These are phyloP conservation scores for Gardenia jasminoides DNA, from an alignment of 257 asterid species.

Conservation along the genomic window DNA sequence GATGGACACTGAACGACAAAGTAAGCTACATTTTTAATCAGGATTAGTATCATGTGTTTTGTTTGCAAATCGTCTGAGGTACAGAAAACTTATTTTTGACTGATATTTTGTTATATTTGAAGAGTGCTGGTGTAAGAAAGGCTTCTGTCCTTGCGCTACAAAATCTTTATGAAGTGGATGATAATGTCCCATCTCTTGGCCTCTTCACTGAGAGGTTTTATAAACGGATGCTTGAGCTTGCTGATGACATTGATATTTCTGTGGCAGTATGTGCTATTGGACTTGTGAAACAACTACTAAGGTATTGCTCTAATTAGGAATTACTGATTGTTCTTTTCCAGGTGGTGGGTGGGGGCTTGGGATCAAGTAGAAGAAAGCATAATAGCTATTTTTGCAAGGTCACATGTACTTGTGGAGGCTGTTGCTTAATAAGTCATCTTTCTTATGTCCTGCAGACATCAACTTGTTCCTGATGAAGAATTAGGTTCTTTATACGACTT, in stretches of 20 bases:
- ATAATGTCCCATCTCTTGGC: conserved; percentile 92
- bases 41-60: conserved; percentile 13
- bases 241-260: conserved; percentile 94
- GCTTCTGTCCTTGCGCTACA: conserved; percentile 89
- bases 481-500: conserved; percentile 92
- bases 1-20: conserved; percentile 99
- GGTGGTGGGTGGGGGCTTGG: background rate
- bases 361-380: background rate
- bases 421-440: conserved; percentile 23
- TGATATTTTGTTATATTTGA: conserved; percentile 21
- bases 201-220: conserved; percentile 93
- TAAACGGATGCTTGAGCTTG: conserved; percentile 94
- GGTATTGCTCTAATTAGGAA: conserved; percentile 41
- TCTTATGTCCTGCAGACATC: conserved; percentile 64
- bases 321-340: background rate
- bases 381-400: background rate
- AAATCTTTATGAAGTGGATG: conserved; percentile 91
- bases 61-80: conserved; percentile 6
- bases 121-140: conserved; percentile 98
- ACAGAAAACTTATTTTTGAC: conserved; percentile 26
- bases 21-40: conserved; percentile 38
- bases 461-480: conserved; percentile 97
- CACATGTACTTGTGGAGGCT: background rate
- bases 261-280: conserved; percentile 99
- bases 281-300: conserved; percentile 85